These are phyloP conservation scores for Aureobasidium sp. DNA, from an alignment of 2,329 filamentous ascomycete species.

Conservation along the genomic window DNA sequence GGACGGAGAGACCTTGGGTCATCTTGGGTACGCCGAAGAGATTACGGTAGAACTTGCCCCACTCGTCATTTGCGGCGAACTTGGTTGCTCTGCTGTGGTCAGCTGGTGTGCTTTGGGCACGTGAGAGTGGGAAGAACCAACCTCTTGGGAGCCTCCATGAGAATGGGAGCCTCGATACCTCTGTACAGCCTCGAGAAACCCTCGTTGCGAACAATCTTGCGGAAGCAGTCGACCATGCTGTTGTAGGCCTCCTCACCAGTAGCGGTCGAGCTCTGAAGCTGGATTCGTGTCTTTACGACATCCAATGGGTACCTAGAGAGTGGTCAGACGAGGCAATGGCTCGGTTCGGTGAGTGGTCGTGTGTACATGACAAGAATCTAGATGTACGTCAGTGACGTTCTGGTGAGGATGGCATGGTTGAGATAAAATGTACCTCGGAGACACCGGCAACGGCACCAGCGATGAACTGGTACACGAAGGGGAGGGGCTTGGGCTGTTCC, in stretches of 20 bases:
- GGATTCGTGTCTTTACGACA: conserved; percentile 95
- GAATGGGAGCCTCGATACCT: conserved; percentile 87
- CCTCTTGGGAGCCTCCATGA: conserved; percentile 94
- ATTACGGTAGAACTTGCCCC: conserved; percentile 89
- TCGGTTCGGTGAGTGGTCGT: neutral
- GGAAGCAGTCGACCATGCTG: conserved; percentile 97
- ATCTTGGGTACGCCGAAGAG: conserved; percentile 77
- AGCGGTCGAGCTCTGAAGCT: conserved; percentile 67
- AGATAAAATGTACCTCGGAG: conserved; percentile 66
- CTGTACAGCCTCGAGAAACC: conserved; percentile 89
- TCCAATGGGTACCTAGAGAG: conserved; percentile 68
- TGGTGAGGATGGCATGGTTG: neutral
- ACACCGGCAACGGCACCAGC: conserved; percentile 96
- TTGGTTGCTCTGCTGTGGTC: conserved; percentile 65
- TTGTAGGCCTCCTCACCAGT: conserved; percentile 79
- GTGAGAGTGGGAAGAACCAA: conserved; percentile 18
- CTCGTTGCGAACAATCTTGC: conserved; percentile 92
- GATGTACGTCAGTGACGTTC: neutral
- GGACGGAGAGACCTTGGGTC: conserved; percentile 82
- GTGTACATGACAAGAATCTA: conserved; percentile 46
- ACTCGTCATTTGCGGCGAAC: conserved; percentile 97
- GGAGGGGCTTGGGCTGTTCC: conserved; percentile 60
- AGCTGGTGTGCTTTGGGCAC: neutral
- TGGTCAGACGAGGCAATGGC: neutral
- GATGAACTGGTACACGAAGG: conserved; percentile 90